Evolutionary conservation across 169 alveolate genomes (phyloP).

Genomic region (Plasmodium cynomolgi): DNA sequence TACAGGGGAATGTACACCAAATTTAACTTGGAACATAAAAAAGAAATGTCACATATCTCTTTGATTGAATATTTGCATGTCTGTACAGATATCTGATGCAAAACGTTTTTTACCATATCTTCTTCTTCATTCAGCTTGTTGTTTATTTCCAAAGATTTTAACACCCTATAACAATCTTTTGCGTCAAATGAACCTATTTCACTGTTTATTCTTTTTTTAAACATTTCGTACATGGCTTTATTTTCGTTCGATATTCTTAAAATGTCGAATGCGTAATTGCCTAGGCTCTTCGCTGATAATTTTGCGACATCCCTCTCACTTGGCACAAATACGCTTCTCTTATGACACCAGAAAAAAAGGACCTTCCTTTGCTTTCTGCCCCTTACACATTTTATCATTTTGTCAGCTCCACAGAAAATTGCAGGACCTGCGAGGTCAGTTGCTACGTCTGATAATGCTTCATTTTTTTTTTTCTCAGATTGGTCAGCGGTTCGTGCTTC

Average conservation of each 20-base stretch:
- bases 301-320: conserved; percentile 26
- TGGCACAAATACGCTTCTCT: conserved; percentile 19
- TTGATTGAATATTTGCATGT: conserved; percentile 58
- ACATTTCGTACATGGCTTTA: conserved; percentile 32
- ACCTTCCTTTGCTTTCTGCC: background rate
- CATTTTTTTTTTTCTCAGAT: background rate
- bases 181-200: conserved; percentile 51
- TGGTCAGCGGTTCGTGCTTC: background rate
- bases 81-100: conserved; percentile 31
- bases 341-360: background rate
- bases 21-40: conserved; percentile 60
- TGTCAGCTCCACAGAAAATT: background rate
- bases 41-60: conserved; percentile 72
- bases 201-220: conserved; percentile 7
- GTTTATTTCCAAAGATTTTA: conserved; percentile 64
- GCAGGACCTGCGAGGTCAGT: background rate
- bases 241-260: conserved; percentile 43
- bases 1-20: conserved; percentile 53
- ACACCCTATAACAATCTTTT: conserved; percentile 67
- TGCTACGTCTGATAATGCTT: background rate
- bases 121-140: conserved; percentile 50
- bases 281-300: conserved; percentile 55
- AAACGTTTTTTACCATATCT: conserved; percentile 23
- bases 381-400: conserved; percentile 15
- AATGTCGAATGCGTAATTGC: conserved; percentile 59